These are phyloP conservation scores for Mycena indigotica DNA, from an alignment of 768 basidiomycete species.

Conservation along the genomic window DNA sequence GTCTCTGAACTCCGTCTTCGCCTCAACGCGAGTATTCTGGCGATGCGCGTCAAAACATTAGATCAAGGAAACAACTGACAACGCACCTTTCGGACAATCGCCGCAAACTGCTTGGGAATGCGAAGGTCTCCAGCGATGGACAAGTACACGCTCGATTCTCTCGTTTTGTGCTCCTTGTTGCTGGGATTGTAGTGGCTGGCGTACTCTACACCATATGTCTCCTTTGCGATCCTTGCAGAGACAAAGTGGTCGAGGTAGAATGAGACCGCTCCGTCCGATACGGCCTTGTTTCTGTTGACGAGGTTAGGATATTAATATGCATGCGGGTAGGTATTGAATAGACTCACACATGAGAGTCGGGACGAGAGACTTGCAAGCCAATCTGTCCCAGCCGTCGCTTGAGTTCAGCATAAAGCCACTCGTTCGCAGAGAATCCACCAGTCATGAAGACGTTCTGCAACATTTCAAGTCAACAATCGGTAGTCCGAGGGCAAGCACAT, in stretches of 20 bases:
- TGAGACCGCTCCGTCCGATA: conserved; percentile 13
- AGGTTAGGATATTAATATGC: not conserved
- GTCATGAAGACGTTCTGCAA: conserved; percentile 50
- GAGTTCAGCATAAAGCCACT: conserved; percentile 52
- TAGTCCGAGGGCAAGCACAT: not conserved
- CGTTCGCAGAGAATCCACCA: conserved; percentile 60
- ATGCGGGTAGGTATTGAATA: not conserved
- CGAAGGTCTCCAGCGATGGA: not conserved
- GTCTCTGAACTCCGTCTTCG: not conserved
- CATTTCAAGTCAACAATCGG: not conserved
- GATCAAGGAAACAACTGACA: not conserved
- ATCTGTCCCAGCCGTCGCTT: conserved; percentile 38
- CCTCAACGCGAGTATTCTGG: not conserved
- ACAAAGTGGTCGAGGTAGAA: conserved; percentile 14
- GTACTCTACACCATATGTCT: conserved; percentile 9
- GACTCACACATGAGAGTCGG: conserved; percentile 54
- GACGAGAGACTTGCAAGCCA: conserved; percentile 49
- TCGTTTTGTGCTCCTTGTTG: conserved; percentile 18
- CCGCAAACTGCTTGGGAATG: conserved; percentile 18
- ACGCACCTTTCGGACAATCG: conserved; percentile 15
- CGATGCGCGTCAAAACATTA: not conserved
- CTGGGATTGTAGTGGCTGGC: conserved; percentile 2
- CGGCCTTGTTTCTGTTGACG: conserved; percentile 12
- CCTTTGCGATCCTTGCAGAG: conserved; percentile 10
- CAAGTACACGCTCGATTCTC: conserved; percentile 5